phyloP scores from a whole-genome alignment of 345 rosid genomes.

The Balakata baccata region DNA sequence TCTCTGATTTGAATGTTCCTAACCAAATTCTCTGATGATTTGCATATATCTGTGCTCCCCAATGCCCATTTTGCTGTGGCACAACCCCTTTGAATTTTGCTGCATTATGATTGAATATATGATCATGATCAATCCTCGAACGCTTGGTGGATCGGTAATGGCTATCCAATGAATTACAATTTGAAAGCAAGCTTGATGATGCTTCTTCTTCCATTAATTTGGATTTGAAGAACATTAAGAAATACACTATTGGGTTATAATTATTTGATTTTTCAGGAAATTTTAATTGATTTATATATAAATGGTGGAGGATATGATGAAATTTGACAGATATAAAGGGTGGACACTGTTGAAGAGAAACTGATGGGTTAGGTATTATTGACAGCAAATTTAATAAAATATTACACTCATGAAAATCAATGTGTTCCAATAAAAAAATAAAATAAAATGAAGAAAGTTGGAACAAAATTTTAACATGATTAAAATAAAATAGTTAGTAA shows the following conservation, averaged over 20 bases:
- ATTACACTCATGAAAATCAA: not conserved
- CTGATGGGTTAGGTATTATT: conserved; percentile 3
- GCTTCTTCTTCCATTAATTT: conserved; percentile 12
- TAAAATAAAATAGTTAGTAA: not conserved
- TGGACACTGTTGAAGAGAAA: not conserved
- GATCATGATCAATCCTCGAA: not conserved
- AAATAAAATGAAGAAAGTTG: not conserved
- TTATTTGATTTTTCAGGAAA: not conserved
- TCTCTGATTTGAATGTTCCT: conserved; percentile 52
- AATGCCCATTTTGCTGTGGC: conserved; percentile 53
- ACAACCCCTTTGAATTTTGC: conserved; percentile 49
- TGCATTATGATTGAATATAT: not conserved
- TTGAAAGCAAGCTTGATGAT: conserved; percentile 12
- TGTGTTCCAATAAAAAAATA: not conserved
- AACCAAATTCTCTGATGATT: conserved; percentile 62
- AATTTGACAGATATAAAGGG: not conserved
- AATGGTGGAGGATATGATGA: not conserved
- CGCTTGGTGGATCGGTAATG: conserved; percentile 8
- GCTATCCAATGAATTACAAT: not conserved
- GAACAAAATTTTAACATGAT: not conserved
- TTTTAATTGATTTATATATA: not conserved
- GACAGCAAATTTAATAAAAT: not conserved
- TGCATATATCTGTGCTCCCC: conserved; percentile 65
- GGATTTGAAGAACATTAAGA: not conserved
- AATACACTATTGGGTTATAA: not conserved